Conservation (phyloP, 192 early-diverging fungal genomes). For the Powellomyces hirtus region DNA sequence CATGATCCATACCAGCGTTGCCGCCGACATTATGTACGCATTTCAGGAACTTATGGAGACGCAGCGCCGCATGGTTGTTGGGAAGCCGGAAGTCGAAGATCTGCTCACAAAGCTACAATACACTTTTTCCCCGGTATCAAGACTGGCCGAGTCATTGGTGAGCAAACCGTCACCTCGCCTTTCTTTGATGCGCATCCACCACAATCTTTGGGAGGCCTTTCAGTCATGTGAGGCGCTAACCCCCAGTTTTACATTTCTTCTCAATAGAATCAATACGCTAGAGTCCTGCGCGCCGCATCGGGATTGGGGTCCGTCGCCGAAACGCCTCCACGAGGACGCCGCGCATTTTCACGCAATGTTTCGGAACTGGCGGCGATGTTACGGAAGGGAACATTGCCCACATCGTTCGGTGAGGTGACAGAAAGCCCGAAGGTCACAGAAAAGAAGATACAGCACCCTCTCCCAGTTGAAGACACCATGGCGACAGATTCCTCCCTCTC, state of each 20-base stretch:
- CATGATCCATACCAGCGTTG: slow-evolving; percentile 44
- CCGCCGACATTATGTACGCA: slow-evolving; percentile 63
- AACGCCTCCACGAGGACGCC: slow-evolving; percentile 14
- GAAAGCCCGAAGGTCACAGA: too few species aligned
- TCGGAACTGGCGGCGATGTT: background rate
- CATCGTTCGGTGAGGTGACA: too few species aligned
- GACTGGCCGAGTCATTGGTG: slow-evolving; percentile 62
- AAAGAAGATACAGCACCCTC: too few species aligned
- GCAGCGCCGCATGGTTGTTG: slow-evolving; percentile 55
- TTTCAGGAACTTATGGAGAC: slow-evolving; percentile 60
- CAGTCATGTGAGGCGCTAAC: background rate
- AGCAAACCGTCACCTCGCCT: slow-evolving; percentile 17
- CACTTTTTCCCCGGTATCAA: slow-evolving; percentile 58
- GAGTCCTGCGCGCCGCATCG: slow-evolving; percentile 19
- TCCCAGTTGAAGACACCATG: too few species aligned
- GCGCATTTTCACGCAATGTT: background rate
- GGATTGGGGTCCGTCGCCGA: slow-evolving; percentile 17
- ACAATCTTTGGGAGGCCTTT: background rate
- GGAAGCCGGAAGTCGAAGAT: slow-evolving; percentile 61
- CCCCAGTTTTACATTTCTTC: background rate
- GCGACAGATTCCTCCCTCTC: too few species aligned
- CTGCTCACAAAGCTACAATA: slow-evolving; percentile 58
- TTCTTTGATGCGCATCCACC: background rate
- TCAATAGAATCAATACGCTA: slow-evolving; percentile 29
- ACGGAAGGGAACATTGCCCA: too few species aligned